These are phyloP conservation scores for Didymella pinodella DNA, from an alignment of 2,329 filamentous ascomycete species.

Conservation along the genomic window DNA sequence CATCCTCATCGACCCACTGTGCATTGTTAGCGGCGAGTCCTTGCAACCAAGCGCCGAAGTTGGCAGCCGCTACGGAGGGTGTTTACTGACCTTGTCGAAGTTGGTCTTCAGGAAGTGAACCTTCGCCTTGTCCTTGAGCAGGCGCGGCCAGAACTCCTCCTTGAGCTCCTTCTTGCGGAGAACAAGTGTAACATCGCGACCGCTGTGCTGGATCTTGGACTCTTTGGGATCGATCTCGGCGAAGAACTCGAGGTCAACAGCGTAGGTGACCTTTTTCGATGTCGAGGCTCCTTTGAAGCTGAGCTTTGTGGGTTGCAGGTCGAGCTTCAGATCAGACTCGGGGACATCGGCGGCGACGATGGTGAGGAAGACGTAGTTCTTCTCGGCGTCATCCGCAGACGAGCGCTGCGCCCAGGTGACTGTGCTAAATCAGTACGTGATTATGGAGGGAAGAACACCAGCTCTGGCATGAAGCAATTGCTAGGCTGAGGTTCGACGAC, in stretches of 20 bases:
- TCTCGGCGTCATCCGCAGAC: slow-evolving; percentile 76
- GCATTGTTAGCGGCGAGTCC: slow-evolving; percentile 32
- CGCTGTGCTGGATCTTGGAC: slow-evolving; percentile 87
- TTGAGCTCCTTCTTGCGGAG: slow-evolving; percentile 97
- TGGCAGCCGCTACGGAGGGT: not conserved
- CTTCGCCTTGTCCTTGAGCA: slow-evolving; percentile 90
- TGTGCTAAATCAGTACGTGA: slow-evolving; percentile 53
- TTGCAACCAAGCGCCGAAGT: not conserved
- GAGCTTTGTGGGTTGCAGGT: slow-evolving; percentile 78
- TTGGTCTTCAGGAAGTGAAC: slow-evolving; percentile 97
- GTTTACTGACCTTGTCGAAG: slow-evolving; percentile 82
- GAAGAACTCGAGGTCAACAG: slow-evolving; percentile 86
- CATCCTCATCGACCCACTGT: slow-evolving; percentile 95
- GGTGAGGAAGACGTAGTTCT: slow-evolving; percentile 95
- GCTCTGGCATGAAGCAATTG: slow-evolving; percentile 6
- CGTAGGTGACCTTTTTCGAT: slow-evolving; percentile 86
- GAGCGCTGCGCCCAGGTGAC: slow-evolving; percentile 99
- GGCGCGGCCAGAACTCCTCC: slow-evolving; percentile 92
- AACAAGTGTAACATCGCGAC: slow-evolving; percentile 87
- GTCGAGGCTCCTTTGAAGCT: slow-evolving; percentile 83
- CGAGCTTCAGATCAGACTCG: slow-evolving; percentile 77
- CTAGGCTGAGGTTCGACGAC: not conserved
- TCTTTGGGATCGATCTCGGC: slow-evolving; percentile 86
- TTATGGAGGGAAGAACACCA: not conserved
- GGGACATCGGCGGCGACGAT: slow-evolving; percentile 88